Percentiles rank a stretch among this genome's conserved stretches.
These are phyloP conservation scores for Millerago galiae DNA, from an alignment of 805 yeast species.

Conservation along the genomic window DNA sequence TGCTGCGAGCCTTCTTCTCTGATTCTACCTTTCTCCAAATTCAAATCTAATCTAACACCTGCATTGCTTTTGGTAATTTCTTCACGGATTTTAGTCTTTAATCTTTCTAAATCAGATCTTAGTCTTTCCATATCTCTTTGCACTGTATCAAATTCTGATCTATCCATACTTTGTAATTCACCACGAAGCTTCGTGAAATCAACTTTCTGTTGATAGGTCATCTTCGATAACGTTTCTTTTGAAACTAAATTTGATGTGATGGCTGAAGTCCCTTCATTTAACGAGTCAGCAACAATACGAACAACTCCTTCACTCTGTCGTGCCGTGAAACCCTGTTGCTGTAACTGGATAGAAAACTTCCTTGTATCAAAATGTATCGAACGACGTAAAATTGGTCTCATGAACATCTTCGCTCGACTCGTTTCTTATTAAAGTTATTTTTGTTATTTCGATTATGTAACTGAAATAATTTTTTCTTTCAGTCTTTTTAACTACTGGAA, in stretches of 20 bases:
- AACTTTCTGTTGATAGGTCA: conserved; percentile 92
- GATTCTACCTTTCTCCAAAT: conserved; percentile 90
- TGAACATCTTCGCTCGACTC: neutral
- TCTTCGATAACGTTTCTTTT: conserved; percentile 72
- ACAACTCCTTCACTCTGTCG: conserved; percentile 80
- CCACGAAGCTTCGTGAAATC: conserved; percentile 94
- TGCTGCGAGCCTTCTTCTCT: conserved; percentile 91
- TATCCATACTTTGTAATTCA: conserved; percentile 83
- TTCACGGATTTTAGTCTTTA: conserved; percentile 79
- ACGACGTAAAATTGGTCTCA: neutral
- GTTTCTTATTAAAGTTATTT: too few relatives aligned
- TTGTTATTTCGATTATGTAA: neutral
- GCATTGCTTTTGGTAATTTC: conserved; percentile 89
- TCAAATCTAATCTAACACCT: conserved; percentile 83
- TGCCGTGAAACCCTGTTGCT: conserved; percentile 63
- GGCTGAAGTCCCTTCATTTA: conserved; percentile 72
- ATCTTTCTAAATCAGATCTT: conserved; percentile 76
- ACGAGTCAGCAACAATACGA: conserved; percentile 61
- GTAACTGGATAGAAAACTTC: conserved; percentile 18
- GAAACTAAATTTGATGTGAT: conserved; percentile 77
- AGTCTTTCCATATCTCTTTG: conserved; percentile 85
- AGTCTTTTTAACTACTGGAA: too few relatives aligned
- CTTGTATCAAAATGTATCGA: conserved; percentile 23
- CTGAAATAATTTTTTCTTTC: too few relatives aligned
- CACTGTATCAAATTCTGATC: conserved; percentile 73